Evolutionary conservation across 192 early-diverging fungal species (phyloP).

Genomic region (Obelidium mucronatum): DNA sequence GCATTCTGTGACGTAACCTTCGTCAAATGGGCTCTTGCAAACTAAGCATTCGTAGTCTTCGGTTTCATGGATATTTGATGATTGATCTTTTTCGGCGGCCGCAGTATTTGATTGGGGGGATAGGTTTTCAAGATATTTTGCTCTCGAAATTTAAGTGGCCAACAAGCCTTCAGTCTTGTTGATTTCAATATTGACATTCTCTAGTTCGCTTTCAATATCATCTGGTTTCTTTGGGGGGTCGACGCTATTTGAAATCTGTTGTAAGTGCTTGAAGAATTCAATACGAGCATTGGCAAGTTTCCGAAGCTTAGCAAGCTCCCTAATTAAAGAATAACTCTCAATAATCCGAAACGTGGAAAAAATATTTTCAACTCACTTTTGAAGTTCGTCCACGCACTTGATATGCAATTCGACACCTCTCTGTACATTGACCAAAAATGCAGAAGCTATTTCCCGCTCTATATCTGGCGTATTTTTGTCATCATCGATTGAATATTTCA

Average conservation of each 20-base stretch:
- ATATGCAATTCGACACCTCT: conserved; percentile 27
- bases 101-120: no score
- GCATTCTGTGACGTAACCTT: conserved; percentile 51
- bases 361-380: conserved; percentile 32
- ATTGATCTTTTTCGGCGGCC: conserved; percentile 11
- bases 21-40: conserved; percentile 31
- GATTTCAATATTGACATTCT: conserved; percentile 18
- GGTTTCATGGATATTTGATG: background rate
- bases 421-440: no score
- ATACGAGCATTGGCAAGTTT: conserved; percentile 53
- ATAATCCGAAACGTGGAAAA: conserved; percentile 14
- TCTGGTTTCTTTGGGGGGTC: conserved; percentile 32
- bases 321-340: conserved; percentile 2
- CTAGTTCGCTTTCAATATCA: conserved; percentile 19
- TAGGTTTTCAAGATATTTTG: conserved; percentile 26
- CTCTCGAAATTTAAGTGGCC: conserved; percentile 27
- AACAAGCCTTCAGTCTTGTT: conserved; percentile 6
- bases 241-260: conserved; percentile 51
- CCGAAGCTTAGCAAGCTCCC: conserved; percentile 39
- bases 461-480: no score
- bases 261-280: conserved; percentile 48
- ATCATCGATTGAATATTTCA: no score
- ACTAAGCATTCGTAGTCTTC: conserved; percentile 41
- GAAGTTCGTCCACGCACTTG: conserved; percentile 13
- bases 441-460: no score